Evolutionary conservation across 768 basidiomycete genomes (phyloP), one percentile per base, ranked within the genome.

Genomic region (Amanita exitialis): DNA sequence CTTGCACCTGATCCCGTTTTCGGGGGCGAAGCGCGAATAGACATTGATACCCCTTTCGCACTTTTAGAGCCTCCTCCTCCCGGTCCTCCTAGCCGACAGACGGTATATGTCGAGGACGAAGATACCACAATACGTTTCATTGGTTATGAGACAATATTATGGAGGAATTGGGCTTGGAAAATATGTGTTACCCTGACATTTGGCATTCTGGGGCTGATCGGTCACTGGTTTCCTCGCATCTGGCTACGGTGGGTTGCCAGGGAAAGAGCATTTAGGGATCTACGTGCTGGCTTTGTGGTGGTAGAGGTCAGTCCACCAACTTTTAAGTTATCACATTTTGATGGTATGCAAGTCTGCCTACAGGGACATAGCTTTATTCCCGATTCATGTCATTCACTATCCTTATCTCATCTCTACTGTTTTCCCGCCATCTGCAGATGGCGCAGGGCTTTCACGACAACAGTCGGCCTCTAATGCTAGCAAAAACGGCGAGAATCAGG

Each of bases 161-260:
- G 79, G 77, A 78, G 82, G 49, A 69, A 74, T 37, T 71, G 73
- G 66, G 55, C 83, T 3, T 99, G 96, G 95, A 73, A 77, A 55
- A 28, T 73, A 9, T 77, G 78, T 4, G 90, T 88, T 58, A 55
- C 88, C 5, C 45, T 86, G 6, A 79, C 82, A 1, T 67, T 83
- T 9, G 95, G 96, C 4, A 64, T 79, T 4, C 69, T 97, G 18
- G 83, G 77, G 9, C 73, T 99, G 15, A 65, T 94, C 7, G 94
- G 93, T 3, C 83, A 92, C 59, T 99, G 96, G 96, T 82, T 96
- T 56, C 96, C 96, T 51, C 78, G 76, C 4, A 56, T 93, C 23
- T 97, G 96, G 96, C 77, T 98, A 46, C 79, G 79, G 25, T 94
- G 86, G 78, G 86, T 89, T 18, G 80, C 90, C 1, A 74, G 69